These are phyloP conservation scores for Stephanodiscus minutulus DNA, from an alignment of 108 stramenopile species.

Conservation along the genomic window DNA sequence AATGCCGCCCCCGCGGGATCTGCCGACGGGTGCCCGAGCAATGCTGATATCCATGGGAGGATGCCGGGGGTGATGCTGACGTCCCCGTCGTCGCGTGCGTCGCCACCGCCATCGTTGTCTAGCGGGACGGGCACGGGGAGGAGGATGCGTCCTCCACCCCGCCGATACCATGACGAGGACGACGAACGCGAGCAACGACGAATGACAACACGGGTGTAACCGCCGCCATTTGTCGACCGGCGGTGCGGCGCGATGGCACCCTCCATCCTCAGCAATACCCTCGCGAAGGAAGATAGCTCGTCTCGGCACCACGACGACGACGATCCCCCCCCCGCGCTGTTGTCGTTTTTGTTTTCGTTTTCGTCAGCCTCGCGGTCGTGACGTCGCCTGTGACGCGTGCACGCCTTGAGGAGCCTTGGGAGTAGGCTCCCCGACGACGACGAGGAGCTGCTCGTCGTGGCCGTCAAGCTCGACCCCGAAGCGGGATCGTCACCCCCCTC, in stretches of 20 bases:
- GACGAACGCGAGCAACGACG: too few species aligned
- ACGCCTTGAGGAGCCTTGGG: slow-evolving; percentile 40
- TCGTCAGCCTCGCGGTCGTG: slow-evolving; percentile 27
- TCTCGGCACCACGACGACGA: slow-evolving; percentile 13
- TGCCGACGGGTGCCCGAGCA: slow-evolving; percentile 21
- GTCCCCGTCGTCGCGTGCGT: not conserved
- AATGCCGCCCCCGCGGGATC: slow-evolving; percentile 34
- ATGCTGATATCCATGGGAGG: slow-evolving; percentile 16
- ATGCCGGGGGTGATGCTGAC: slow-evolving; percentile 18
- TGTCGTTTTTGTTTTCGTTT: too few species aligned
- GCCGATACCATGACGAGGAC: not conserved
- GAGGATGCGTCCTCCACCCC: slow-evolving; percentile 20
- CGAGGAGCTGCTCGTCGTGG: too few species aligned
- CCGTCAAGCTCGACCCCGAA: not conserved
- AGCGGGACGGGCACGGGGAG: not conserved
- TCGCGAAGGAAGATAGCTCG: slow-evolving; percentile 23
- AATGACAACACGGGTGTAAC: not conserved
- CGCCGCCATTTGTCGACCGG: slow-evolving; percentile 5
- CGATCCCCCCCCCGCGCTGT: not conserved
- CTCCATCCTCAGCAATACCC: slow-evolving; percentile 41
- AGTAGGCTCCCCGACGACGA: slow-evolving; percentile 21
- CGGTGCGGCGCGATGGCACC: slow-evolving; percentile 1
- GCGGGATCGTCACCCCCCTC: not conserved
- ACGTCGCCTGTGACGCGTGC: slow-evolving; percentile 36
- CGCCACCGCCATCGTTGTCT: not conserved